These are phyloP conservation scores for Alternaria sp. DNA, from an alignment of 2,329 filamentous ascomycete genomes.

Conservation along the genomic window DNA sequence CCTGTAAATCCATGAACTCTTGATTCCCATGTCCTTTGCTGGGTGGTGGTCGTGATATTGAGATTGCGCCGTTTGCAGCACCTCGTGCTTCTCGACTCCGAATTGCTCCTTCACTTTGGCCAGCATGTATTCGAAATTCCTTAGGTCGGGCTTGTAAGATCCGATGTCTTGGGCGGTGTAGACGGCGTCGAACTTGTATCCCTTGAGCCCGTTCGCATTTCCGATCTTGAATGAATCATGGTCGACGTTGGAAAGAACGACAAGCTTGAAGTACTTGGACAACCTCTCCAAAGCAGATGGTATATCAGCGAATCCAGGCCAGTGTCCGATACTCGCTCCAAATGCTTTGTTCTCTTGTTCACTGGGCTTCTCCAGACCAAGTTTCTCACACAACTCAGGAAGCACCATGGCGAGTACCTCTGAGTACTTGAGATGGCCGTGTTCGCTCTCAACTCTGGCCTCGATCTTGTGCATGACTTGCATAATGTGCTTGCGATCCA, in stretches of 20 bases:
- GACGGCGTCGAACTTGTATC: constrained; percentile 66
- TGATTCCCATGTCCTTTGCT: constrained; percentile 65
- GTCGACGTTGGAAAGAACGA: constrained; percentile 68
- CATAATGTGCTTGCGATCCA: constrained; percentile 40
- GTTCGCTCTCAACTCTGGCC: constrained; percentile 57
- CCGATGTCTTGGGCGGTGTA: constrained; percentile 76
- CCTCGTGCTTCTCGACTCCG: constrained; percentile 61
- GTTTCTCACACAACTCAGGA: constrained; percentile 55
- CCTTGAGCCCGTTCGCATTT: constrained; percentile 58
- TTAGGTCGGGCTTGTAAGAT: constrained; percentile 70
- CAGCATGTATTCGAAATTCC: constrained; percentile 72
- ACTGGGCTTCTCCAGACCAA: constrained; percentile 48
- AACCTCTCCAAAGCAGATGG: constrained; percentile 60
- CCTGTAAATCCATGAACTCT: constrained; percentile 70
- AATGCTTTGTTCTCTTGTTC: constrained; percentile 57
- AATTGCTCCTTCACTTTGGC: constrained; percentile 60
- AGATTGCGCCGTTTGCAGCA: constrained; percentile 74
- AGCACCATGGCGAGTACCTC: constrained; percentile 63
- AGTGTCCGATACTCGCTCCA: constrained; percentile 59
- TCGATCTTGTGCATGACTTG: constrained; percentile 57
- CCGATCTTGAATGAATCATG: constrained; percentile 58
- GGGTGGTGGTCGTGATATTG: constrained; percentile 72
- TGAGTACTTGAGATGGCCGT: constrained; percentile 66
- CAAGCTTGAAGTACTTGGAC: constrained; percentile 61
- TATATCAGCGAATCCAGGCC: constrained; percentile 66